Evolutionary conservation across 805 yeast genomes (phyloP), one percentile per base, ranked within the genome.

Genomic region (Lachancea mirantina): DNA sequence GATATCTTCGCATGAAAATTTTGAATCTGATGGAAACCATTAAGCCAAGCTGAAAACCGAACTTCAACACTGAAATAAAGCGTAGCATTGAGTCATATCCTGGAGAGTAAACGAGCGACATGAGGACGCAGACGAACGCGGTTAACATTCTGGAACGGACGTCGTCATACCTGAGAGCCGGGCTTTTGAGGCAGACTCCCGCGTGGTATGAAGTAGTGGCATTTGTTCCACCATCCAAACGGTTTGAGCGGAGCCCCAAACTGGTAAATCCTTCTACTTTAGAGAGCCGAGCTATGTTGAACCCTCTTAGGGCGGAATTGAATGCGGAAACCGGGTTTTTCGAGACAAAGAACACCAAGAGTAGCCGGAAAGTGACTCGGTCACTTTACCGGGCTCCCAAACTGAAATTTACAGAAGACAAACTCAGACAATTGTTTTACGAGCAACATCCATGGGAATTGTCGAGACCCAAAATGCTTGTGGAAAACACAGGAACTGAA

Each of bases 371-470:
- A 19, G 37, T 29, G 2, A 23, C 43, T 4, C 34, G 38, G 6
- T 46, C 40, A 22, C 32, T 57, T 10, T 55, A 50, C 33, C 47
- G 35, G 29, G 45, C 60, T 6, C 50, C 58, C 4, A 53, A 53
- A 30, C 44, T 64, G 23, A 43, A 42, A 15, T 64, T 49, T 36
- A 51, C 63, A 4, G 70, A 89, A 58, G 98, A 92, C 59, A 76
- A 79, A 47, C 61, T 92, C 46, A 75, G 98, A 63, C 68, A 72
- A 28, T 65, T 82, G 15, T 92, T 92, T 52, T 89, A 79, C 59
- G 76, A 76, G 38, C 96, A 88, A 55, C 98, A 92, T 60, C 98
- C 98, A 5, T 92, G 98, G 98, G 98, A 92, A 61, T 65, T 88
- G 34, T 84, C 97, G 2, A 73, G 94, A 46, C 96, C 97, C 9